phyloP scores from a whole-genome alignment of 176 grass and related monocot genomes.

The maize (Zea mays) region DNA sequence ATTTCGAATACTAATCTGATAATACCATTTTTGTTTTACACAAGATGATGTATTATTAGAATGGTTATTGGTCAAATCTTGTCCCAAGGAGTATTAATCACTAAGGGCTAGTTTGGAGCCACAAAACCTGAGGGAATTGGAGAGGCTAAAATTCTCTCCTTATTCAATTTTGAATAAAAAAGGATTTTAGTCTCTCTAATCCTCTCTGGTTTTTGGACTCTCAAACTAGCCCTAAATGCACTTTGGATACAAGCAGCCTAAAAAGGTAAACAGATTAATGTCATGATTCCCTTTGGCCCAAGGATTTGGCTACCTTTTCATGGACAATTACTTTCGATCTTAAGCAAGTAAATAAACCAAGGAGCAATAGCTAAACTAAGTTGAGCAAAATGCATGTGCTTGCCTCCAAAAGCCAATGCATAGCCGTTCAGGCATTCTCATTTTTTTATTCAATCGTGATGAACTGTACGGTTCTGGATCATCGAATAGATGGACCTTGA shows the following conservation, averaged over 20 bases:
- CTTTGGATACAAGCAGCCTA: neutral
- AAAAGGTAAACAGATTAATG: neutral
- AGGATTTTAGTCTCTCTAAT: too few relatives aligned
- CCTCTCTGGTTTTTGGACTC: too few relatives aligned
- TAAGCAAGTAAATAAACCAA: neutral
- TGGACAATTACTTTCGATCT: neutral
- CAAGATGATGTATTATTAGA: too few relatives aligned
- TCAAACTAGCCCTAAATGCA: too few relatives aligned
- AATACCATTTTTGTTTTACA: neutral
- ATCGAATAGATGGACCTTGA: conserved; percentile 31
- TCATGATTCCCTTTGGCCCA: neutral
- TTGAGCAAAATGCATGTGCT: conserved; percentile 8
- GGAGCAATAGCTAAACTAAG: neutral
- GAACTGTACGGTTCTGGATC: conserved; percentile 23
- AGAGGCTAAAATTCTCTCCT: too few relatives aligned
- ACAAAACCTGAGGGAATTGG: too few relatives aligned
- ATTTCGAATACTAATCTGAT: neutral
- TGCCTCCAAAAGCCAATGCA: conserved; percentile 48
- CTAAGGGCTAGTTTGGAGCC: too few relatives aligned
- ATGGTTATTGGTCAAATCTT: too few relatives aligned
- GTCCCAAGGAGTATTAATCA: too few relatives aligned
- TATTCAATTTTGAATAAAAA: too few relatives aligned
- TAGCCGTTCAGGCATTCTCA: neutral
- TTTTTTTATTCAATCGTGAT: conserved; percentile 22
- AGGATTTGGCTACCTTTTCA: conserved; percentile 7